Conservation (phyloP, 129 eudicot species). For the Ambrosia trifida region DNA sequence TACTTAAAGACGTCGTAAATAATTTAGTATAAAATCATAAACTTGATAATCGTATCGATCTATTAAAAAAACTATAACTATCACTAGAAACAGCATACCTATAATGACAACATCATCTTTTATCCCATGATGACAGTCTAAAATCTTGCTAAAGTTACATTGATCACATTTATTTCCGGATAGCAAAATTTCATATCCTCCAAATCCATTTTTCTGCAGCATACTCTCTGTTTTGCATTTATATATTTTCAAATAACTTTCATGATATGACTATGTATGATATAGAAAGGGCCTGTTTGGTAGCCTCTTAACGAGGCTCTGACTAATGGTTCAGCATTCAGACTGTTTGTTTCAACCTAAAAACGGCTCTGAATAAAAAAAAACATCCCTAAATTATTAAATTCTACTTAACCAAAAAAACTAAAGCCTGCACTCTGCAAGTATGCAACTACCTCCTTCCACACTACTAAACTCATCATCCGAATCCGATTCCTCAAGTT, state of each 20-base stretch:
- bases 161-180: neutral
- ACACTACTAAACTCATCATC: constrained; percentile 85
- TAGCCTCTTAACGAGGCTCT: too few relatives aligned
- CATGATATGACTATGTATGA: constrained; percentile 38
- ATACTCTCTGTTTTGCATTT: constrained; percentile 31
- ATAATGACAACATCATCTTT: constrained; percentile 40
- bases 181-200: neutral
- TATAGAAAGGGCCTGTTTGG: too few relatives aligned
- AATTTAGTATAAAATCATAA: neutral
- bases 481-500: constrained; percentile 66
- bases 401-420: neutral
- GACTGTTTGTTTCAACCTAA: too few relatives aligned
- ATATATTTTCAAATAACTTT: constrained; percentile 39
- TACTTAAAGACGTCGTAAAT: neutral
- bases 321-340: too few relatives aligned
- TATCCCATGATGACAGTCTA: constrained; percentile 12
- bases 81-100: constrained; percentile 30
- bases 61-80: neutral
- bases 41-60: neutral
- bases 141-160: constrained; percentile 7
- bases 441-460: constrained; percentile 58
- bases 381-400: neutral
- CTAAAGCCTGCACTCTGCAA: neutral
- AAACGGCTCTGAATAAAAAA: too few relatives aligned
- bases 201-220: constrained; percentile 28